Percentiles rank a stretch among this genome's conserved stretches.
phyloP scores from a whole-genome alignment of 2,329 filamentous ascomycete genomes.

The Rutstroemia sp. region DNA sequence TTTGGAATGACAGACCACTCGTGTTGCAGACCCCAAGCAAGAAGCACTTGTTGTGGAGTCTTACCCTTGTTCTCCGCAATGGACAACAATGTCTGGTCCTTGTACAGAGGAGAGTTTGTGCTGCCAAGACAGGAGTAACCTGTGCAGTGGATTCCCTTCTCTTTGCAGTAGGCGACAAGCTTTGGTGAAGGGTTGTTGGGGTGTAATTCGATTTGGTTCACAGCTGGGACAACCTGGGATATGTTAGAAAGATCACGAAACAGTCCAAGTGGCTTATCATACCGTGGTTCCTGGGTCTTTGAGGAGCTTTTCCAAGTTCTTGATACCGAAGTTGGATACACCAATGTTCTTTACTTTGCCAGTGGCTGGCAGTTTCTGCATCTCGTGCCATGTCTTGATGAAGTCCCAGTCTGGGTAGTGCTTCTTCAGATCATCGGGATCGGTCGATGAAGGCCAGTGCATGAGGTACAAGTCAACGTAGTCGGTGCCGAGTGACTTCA shows the following conservation, averaged over 20 bases:
- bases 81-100: constrained; percentile 53
- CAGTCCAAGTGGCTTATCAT: constrained; percentile 11
- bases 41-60: constrained; percentile 66
- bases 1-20: constrained; percentile 83
- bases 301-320: constrained; percentile 71
- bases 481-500: constrained; percentile 53
- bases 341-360: constrained; percentile 76
- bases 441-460: constrained; percentile 63
- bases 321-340: constrained; percentile 79
- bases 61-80: constrained; percentile 60
- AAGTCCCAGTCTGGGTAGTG: constrained; percentile 74
- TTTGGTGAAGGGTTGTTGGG: constrained; percentile 76
- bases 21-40: constrained; percentile 75
- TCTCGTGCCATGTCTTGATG: constrained; percentile 67
- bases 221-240: constrained; percentile 49
- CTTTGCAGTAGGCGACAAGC: constrained; percentile 63
- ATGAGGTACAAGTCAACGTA: constrained; percentile 67
- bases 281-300: constrained; percentile 57
- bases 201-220: constrained; percentile 79
- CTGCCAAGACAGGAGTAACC: constrained; percentile 69
- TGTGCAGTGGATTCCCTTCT: constrained; percentile 68
- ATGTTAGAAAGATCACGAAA: neutral
- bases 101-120: constrained; percentile 62
- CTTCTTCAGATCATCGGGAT: constrained; percentile 51
- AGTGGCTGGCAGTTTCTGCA: constrained; percentile 60